These are phyloP conservation scores for Fusarium newnesense DNA, from an alignment of 2,329 filamentous ascomycete genomes.

Conservation along the genomic window DNA sequence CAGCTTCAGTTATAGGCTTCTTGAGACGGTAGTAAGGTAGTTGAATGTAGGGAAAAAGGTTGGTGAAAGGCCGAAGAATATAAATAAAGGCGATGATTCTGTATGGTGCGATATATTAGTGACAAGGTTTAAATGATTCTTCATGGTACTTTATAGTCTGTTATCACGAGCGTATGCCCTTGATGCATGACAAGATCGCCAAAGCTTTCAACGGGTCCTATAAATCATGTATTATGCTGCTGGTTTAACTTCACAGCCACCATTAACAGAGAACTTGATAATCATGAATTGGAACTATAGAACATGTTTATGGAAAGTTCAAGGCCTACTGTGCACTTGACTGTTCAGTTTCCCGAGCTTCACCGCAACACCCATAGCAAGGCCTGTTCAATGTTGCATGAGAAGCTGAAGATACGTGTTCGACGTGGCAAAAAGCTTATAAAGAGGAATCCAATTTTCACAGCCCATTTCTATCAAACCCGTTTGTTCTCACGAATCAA, in stretches of 20 bases:
- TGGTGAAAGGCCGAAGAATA: not conserved
- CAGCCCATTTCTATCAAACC: accelerated
- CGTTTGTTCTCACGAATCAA: not conserved
- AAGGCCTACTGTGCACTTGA: accelerated
- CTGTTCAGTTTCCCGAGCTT: not conserved
- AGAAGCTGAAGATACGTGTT: not conserved
- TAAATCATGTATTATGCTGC: not conserved
- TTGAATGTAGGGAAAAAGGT: not conserved
- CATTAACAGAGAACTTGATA: not conserved
- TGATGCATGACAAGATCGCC: not conserved
- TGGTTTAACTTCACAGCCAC: accelerated
- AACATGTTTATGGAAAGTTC: accelerated
- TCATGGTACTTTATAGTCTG: not conserved
- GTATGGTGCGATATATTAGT: not conserved
- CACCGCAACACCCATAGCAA: too few species aligned
- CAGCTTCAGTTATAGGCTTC: not conserved
- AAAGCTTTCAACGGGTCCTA: too few species aligned
- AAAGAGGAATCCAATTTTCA: accelerated
- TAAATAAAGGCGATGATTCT: accelerated
- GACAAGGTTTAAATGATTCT: not conserved
- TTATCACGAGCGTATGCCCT: not conserved
- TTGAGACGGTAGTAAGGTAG: not conserved
- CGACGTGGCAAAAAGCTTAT: accelerated
- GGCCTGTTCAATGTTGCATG: accelerated
- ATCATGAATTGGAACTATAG: accelerated